phyloP scores from a whole-genome alignment of 495 filamentous ascomycete species.

The Xylaria intraflava region DNA sequence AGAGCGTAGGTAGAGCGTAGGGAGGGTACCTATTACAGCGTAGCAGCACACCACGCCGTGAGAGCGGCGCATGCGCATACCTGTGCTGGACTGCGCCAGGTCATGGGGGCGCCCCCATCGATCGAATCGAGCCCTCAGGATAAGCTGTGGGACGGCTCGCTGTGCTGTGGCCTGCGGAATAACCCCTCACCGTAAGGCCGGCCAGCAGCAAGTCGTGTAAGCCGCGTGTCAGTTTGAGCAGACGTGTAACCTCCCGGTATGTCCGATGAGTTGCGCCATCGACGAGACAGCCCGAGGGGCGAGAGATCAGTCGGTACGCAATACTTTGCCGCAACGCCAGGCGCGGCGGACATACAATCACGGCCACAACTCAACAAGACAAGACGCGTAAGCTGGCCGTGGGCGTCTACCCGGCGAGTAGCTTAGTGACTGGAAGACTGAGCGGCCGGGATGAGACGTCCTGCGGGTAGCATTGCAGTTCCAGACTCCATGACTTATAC shows the following conservation, averaged over 20 bases:
- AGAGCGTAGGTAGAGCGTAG: too few species aligned
- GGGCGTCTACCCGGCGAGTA: too few species aligned
- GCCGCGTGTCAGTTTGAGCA: background rate
- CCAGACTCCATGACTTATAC: conserved; percentile 7
- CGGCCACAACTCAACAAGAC: background rate
- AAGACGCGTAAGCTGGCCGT: background rate
- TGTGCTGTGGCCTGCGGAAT: background rate
- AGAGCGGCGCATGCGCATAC: too few species aligned
- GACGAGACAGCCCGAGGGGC: too few species aligned
- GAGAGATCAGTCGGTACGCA: too few species aligned
- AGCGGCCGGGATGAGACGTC: conserved; percentile 3
- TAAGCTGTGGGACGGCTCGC: conserved; percentile 10
- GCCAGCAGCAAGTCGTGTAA: background rate
- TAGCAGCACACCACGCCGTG: too few species aligned
- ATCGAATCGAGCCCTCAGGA: conserved; percentile 6
- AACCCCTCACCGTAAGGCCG: conserved; percentile 13
- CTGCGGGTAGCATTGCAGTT: conserved; percentile 11
- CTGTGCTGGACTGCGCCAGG: background rate
- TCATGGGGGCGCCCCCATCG: conserved; percentile 1
- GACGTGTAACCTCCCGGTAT: background rate
- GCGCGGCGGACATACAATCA: background rate
- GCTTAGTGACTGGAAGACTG: too few species aligned
- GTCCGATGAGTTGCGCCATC: too few species aligned
- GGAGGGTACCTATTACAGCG: too few species aligned
- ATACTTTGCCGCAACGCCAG: too few species aligned